Evolutionary conservation across 1,284 basidiomycete genomes (phyloP).

Genomic region (Cryptococcus sp.): DNA sequence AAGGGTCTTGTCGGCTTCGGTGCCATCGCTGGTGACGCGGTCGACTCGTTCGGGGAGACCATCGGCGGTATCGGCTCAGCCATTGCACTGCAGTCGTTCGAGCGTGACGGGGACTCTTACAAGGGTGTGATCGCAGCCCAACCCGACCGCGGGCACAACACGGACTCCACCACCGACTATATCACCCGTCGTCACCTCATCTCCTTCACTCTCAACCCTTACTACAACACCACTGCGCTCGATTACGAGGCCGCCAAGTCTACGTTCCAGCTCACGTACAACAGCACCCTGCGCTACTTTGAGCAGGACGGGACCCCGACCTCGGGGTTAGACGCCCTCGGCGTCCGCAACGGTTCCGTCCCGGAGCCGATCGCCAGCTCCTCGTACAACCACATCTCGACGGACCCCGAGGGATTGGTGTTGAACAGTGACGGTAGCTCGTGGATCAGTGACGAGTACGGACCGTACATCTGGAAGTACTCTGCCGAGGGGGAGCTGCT

Average conservation of each 20-base stretch:
- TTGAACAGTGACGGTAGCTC: conserved; percentile 60
- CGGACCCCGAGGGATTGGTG: conserved; percentile 64
- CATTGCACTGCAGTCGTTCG: conserved; percentile 23
- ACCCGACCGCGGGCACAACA: conserved; percentile 54
- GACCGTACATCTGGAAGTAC: conserved; percentile 64
- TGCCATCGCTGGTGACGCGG: conserved; percentile 29
- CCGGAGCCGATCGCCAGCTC: conserved; percentile 29
- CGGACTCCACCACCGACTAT: conserved; percentile 57
- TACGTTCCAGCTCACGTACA: conserved; percentile 58
- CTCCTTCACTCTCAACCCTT: conserved; percentile 60
- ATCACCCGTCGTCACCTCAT: conserved; percentile 59
- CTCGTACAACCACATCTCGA: conserved; percentile 54
- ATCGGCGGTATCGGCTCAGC: conserved; percentile 44
- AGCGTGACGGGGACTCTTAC: conserved; percentile 32
- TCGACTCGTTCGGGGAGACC: conserved; percentile 41
- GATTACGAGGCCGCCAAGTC: conserved; percentile 56
- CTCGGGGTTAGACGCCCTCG: conserved; percentile 61
- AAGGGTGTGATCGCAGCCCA: conserved; percentile 55
- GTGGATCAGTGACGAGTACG: conserved; percentile 67
- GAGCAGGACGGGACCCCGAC: conserved; percentile 56
- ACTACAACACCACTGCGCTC: conserved; percentile 55
- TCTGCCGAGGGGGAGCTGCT: conserved; percentile 54
- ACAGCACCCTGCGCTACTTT: conserved; percentile 57
- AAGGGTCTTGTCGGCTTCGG: conserved; percentile 48
- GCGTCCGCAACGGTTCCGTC: conserved; percentile 47